Evolutionary conservation across 2,329 filamentous ascomycete species (phyloP).

Genomic region (Thelonectria rubi): DNA sequence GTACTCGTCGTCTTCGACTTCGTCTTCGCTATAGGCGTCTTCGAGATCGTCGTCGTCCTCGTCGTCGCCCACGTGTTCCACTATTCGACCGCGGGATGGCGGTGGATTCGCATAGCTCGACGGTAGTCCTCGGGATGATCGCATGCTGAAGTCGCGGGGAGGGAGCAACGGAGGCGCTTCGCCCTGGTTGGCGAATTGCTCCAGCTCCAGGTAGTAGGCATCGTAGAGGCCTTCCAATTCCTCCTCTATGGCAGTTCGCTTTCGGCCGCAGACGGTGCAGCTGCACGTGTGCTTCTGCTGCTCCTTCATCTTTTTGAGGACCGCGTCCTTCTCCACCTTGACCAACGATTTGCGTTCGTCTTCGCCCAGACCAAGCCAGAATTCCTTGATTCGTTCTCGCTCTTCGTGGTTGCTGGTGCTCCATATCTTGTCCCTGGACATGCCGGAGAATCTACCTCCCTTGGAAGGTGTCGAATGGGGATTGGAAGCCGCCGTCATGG

Average conservation of each 20-base stretch:
- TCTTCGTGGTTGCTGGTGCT: constrained; percentile 95
- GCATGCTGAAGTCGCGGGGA: constrained; percentile 68
- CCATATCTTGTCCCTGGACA: constrained; percentile 90
- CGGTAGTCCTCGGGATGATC: constrained; percentile 66
- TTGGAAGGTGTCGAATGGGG: constrained; percentile 43
- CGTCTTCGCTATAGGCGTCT: constrained; percentile 59
- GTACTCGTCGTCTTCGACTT: constrained; percentile 67
- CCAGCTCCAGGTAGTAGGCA: constrained; percentile 97
- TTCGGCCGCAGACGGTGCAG: constrained; percentile 95
- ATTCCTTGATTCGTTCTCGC: constrained; percentile 96
- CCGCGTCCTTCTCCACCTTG: constrained; percentile 98
- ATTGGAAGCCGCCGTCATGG: constrained; percentile 30
- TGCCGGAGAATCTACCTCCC: constrained; percentile 50
- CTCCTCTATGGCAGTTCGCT: constrained; percentile 96
- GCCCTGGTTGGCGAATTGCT: constrained; percentile 92
- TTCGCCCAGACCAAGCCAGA: constrained; percentile 94
- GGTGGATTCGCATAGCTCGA: constrained; percentile 71
- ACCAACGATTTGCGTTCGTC: constrained; percentile 94
- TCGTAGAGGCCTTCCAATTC: constrained; percentile 97
- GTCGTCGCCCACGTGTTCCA: constrained; percentile 69
- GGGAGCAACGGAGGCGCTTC: constrained; percentile 66
- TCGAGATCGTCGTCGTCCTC: constrained; percentile 66
- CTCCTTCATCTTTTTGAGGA: constrained; percentile 99
- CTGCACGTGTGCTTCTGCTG: constrained; percentile 99
- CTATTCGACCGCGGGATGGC: constrained; percentile 78